A percentile compares a stretch with the other conserved stretches of the same genome.
Conservation (phyloP, 2,329 filamentous ascomycete species). For the Claviceps pazoutovae region DNA sequence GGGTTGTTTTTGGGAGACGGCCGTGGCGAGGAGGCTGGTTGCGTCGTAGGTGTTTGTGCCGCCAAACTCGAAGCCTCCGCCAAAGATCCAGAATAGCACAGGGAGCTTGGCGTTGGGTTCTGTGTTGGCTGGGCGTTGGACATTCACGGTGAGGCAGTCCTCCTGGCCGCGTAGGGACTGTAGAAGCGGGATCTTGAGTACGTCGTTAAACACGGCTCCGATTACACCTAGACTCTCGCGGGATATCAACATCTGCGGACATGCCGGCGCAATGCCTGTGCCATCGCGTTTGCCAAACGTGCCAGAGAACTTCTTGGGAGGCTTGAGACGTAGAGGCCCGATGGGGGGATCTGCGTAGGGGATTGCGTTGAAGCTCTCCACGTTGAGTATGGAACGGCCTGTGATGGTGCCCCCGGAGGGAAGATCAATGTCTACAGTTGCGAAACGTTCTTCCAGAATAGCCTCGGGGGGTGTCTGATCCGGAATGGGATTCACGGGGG, state of each 20-base stretch:
- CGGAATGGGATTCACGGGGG: conserved; percentile 9
- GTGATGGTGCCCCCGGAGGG: conserved; percentile 44
- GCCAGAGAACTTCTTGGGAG: conserved; percentile 44
- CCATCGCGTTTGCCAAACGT: conserved; percentile 48
- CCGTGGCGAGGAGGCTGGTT: conserved; percentile 21
- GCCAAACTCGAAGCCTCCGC: conserved; percentile 3
- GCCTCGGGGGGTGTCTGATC: conserved; percentile 8
- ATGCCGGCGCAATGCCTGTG: conserved; percentile 43
- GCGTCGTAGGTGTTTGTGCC: neutral
- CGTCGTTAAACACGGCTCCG: conserved; percentile 29
- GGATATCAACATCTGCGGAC: conserved; percentile 57
- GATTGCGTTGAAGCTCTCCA: conserved; percentile 62
- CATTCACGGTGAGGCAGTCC: conserved; percentile 49
- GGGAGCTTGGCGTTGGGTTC: conserved; percentile 42
- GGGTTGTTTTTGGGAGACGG: conserved; percentile 15
- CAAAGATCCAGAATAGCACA: conserved; percentile 28
- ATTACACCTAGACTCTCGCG: conserved; percentile 27
- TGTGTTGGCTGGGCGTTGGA: conserved; percentile 45
- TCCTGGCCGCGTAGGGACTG: conserved; percentile 42
- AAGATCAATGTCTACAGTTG: conserved; percentile 38
- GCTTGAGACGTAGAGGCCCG: conserved; percentile 52
- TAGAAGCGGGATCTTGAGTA: conserved; percentile 44
- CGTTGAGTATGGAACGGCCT: conserved; percentile 27
- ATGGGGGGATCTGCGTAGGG: conserved; percentile 60
- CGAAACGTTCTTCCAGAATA: conserved; percentile 23